Evolutionary conservation across 192 early-diverging fungal species (phyloP), one percentile per base, ranked within the genome.

Genomic region (Gonapodya prolifera): DNA sequence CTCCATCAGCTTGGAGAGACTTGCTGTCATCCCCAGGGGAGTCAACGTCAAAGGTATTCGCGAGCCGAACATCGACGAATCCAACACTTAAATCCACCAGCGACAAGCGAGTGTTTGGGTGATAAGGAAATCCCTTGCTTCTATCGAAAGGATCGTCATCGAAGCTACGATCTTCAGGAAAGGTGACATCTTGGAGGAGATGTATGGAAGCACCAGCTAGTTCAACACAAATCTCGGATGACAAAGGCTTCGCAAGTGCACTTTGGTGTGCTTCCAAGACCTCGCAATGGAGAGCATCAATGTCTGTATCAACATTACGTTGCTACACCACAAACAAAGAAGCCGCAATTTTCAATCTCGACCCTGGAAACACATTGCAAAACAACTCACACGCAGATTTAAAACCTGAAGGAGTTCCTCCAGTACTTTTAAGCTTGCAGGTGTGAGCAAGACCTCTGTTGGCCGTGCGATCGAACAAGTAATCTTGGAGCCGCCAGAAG

Each of bases 171-270:
- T 85, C 88, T 34, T 86, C 88, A 0, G 89, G 88, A 70, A 92
- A 83, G 78, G 89, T 83, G 1, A 92, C 89, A 77, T 93, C 91
- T 80, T 93, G 92, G 75, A 93, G 90, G 70, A 88, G 89, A 18
- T 88, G 89, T 2, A 91, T 75, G 34, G 91, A 87, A 1, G 87
- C 75, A 61, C 8, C 45, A 61, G 8, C 23, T 8, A 61, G 45
- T 8, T 61, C 45, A 61, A 61, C 23, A 23, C 45, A 61, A 23
- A 61, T 61, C 8, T 23, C 45, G 8, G 45, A 61, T 61, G 45
- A 16, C 8, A 16, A 16, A 8, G 23, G 8, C 45, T 61, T 61
- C 23, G 45, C 45, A 16, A 8, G 8, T 16, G 23, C 45, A 61
- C 8, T 16, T 61, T 61, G 8, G 8, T 61, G 45, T 23, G 23